Conservation (phyloP, 345 rosid species). For the Boechera stricta region DNA sequence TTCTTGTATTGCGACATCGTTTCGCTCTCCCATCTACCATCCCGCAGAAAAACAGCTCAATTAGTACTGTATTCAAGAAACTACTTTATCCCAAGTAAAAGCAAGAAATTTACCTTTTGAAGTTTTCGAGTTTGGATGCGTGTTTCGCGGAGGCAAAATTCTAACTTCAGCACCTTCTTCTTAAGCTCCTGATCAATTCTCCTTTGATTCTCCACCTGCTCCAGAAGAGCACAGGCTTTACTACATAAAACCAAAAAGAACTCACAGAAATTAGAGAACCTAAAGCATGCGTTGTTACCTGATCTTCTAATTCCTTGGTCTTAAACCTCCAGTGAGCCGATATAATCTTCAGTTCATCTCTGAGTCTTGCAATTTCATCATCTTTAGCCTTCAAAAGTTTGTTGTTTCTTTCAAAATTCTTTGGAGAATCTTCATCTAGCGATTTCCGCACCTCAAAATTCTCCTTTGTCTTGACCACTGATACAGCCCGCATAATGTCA, state of each 20-base stretch:
- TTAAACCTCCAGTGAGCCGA: constrained; percentile 88
- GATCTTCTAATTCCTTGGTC: constrained; percentile 79
- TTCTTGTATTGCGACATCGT: constrained; percentile 77
- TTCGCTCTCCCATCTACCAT: constrained; percentile 79
- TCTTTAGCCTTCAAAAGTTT: constrained; percentile 66
- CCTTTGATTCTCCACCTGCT: constrained; percentile 84
- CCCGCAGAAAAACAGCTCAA: constrained; percentile 14
- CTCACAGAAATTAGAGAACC: constrained; percentile 20
- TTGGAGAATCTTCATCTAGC: constrained; percentile 71
- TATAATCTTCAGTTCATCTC: constrained; percentile 78
- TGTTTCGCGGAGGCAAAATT: constrained; percentile 90
- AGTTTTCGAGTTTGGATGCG: constrained; percentile 83
- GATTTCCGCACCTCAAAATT: constrained; percentile 61
- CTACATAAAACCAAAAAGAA: background rate
- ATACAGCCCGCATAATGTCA: constrained; percentile 69
- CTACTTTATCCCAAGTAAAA: constrained; percentile 12
- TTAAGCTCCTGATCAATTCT: constrained; percentile 85
- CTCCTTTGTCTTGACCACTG: constrained; percentile 57
- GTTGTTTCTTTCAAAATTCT: constrained; percentile 65
- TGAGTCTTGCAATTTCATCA: constrained; percentile 70
- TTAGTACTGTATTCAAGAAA: background rate
- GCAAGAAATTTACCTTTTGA: constrained; percentile 61
- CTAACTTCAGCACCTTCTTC: constrained; percentile 86
- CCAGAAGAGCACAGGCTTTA: constrained; percentile 1
- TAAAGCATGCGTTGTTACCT: constrained; percentile 52